Conservation (phyloP, 768 basidiomycete species). For the Lactifluus subvellereus region DNA sequence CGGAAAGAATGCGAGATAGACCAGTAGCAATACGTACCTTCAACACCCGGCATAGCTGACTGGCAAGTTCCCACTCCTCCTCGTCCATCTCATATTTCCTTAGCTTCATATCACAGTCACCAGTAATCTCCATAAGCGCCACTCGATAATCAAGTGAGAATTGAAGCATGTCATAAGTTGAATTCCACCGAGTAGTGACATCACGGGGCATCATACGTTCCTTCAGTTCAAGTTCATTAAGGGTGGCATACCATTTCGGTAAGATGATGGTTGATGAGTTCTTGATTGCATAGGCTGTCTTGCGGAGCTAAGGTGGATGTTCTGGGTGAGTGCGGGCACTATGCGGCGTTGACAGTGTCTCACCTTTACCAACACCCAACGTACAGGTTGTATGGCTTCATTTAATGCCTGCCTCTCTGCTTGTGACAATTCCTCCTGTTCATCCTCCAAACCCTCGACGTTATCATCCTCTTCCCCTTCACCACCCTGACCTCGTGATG, state of each 20-base stretch:
- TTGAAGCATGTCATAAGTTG: conserved; percentile 15
- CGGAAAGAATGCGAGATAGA: neutral
- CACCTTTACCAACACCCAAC: no score
- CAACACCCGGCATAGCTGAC: neutral
- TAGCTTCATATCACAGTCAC: neutral
- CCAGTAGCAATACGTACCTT: neutral
- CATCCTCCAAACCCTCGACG: no score
- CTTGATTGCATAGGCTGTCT: neutral
- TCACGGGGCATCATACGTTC: conserved; percentile 24
- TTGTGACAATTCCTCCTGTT: no score
- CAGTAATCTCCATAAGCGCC: neutral
- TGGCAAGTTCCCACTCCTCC: neutral
- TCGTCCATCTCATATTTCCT: neutral
- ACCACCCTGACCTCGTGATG: no score
- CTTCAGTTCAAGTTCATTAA: neutral
- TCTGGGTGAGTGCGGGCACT: no score
- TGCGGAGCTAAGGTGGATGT: no score
- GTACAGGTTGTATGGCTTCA: no score
- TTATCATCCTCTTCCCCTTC: no score
- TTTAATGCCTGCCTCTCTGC: no score
- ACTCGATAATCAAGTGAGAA: conserved; percentile 1
- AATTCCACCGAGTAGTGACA: conserved; percentile 30
- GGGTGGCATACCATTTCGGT: conserved; percentile 23
- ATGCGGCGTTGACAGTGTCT: no score
- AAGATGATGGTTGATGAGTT: conserved; percentile 25